Base-by-base conservation (phyloP, 31 red algal genomes). In the Porphyra umbilicalis region DNA sequence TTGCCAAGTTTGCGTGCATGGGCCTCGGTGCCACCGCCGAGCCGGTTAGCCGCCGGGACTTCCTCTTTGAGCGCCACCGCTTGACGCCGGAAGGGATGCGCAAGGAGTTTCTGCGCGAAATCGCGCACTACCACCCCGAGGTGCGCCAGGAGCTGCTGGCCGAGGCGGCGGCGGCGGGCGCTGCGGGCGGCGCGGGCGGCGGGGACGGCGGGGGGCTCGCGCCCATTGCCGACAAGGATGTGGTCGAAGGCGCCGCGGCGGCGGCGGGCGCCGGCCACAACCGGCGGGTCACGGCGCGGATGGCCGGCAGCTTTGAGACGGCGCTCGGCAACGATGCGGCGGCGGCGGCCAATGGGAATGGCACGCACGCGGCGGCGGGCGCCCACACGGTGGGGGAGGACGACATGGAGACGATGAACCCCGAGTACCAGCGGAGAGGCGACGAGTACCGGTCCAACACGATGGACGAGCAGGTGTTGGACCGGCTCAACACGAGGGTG, bases 51-150 rank as follows among this genome's bases (percentile, higher is more conserved):
- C 75, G 76, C 36, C 79, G 83, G 75, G 94, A 97, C 79, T 97
- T 97, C 87, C 79, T 81, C 35, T 97, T 97, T 79, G 94, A 97
- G 76, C 80, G 85, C 14, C 80, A 87, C 57, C 79, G 85, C 46
- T 33, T 93, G 76, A 78, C 84, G 25, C 84, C 84, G 6, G 86
- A 89, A 15, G 87, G 90, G 78, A 90, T 97, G 81, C 78, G 94
- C 16, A 39, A 84, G 57, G 85, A 91, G 84, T 97, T 97, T 42
- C 75, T 92, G 68, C 76, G 77, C 67, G 94, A 97, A 75, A 97
- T 97, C 82, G 57, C 85, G 80, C 84, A 90, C 38, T 97, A 97
- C 76, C 94, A 97, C 80, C 94, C 94, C n/a, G 86, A 93, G 39
- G 44, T 81, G 38, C 77, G 71, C 35, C 84, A 81, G 11, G 87